Base-by-base conservation (phyloP, 257 asterid species). In the Gentiana dahurica region DNA sequence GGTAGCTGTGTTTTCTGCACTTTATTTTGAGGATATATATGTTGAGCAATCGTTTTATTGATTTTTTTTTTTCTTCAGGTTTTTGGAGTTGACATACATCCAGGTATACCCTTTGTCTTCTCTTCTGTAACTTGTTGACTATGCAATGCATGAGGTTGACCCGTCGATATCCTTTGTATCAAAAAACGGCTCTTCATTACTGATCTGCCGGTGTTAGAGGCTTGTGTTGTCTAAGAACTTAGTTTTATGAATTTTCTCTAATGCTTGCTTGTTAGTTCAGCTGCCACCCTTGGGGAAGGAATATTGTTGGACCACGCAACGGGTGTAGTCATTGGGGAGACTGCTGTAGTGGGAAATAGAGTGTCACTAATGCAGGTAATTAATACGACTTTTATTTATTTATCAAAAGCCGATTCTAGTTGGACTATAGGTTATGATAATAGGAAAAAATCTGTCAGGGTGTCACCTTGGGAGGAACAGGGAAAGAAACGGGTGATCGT, bases 61-160 rank as follows among this genome's bases (percentile, higher is more conserved):
- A 48, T 39, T 33, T 4, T 9, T 35, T 53, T 5, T 15, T 54
- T 45, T 8, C 58, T 24, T 49, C 75, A 75, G 81, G 81, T 71
- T 12, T 75, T 75, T 64, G 77, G 75, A 53, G 81, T 75, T 61
- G 81, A 75, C 50, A 75, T 75, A 61, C 81, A 75, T 50, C 81
- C 81, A 51, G 81, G 81, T 75, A 64, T 37, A 49, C 38, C 50
- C 51, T n/a, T n/a, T 39, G 3, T 15, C 7, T 36, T 49, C 34
- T 2, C 3, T 50, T 15, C 46, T 11, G 8, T 5, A 3, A 41
- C 46, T 5, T 41, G 6, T 41, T 4, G 9, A 41, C 46, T 41
- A 3, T 41, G 2, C 46, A 41, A 3, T 41, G 46, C 46, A 41
- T 41, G 0, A 4, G 1, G 10, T 41, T 5, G 46, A 41, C 0